Percentiles rank a stretch among this genome's conserved stretches.
These are phyloP conservation scores for Cucurbita pepo DNA, from an alignment of 306 rosid genomes.

Conservation along the genomic window DNA sequence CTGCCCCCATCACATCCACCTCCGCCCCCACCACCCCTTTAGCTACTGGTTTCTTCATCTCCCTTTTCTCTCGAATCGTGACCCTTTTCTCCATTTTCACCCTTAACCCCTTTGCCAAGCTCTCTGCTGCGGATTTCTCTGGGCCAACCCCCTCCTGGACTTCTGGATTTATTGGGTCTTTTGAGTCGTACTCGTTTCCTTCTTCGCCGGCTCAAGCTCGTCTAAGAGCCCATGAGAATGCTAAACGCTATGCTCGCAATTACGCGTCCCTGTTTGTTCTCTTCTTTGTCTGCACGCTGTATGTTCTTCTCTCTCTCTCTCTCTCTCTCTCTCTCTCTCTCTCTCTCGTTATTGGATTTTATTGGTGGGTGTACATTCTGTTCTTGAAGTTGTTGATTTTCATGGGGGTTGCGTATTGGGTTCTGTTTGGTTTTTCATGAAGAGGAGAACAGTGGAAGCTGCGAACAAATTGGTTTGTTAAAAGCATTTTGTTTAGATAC, in stretches of 20 bases:
- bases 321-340: background rate
- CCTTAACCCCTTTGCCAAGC: slow-evolving; percentile 71
- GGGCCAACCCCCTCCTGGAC: slow-evolving; percentile 74
- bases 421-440: too few species aligned
- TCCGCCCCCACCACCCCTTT: slow-evolving; percentile 13
- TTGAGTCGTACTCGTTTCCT: slow-evolving; percentile 63
- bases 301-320: slow-evolving; percentile 7
- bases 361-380: background rate
- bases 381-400: background rate
- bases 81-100: slow-evolving; percentile 62
- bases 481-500: background rate
- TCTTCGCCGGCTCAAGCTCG: slow-evolving; percentile 66
- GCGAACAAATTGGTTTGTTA: too few species aligned
- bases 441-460: too few species aligned
- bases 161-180: slow-evolving; percentile 36
- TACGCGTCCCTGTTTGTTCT: slow-evolving; percentile 61
- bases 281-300: slow-evolving; percentile 66
- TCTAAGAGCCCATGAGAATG: slow-evolving; percentile 70
- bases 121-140: slow-evolving; percentile 52
- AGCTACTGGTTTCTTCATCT: slow-evolving; percentile 24
- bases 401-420: too few species aligned
- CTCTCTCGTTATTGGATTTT: background rate
- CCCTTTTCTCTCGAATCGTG: slow-evolving; percentile 35
- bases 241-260: slow-evolving; percentile 81
- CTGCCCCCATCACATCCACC: slow-evolving; percentile 3